Conservation (phyloP, 1,139 yeast species). For the Arxiozyma bovina region DNA sequence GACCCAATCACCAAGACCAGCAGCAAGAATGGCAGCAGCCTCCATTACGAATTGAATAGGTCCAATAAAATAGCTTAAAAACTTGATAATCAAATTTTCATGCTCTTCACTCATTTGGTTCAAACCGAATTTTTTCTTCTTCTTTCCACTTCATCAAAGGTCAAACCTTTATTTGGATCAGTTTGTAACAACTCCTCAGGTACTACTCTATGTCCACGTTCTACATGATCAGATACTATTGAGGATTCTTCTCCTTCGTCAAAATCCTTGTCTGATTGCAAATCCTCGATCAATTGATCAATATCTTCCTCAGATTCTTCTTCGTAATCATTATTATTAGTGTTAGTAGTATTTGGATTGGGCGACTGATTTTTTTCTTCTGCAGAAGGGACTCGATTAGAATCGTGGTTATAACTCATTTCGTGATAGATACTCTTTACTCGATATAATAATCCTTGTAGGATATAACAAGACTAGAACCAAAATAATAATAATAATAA, state of each 20-base stretch:
- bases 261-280: constrained; percentile 68
- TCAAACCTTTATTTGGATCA: constrained; percentile 69
- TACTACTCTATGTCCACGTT: constrained; percentile 46
- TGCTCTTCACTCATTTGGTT: constrained; percentile 91
- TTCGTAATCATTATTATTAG: not conserved
- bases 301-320: constrained; percentile 52
- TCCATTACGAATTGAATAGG: constrained; percentile 98
- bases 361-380: not conserved
- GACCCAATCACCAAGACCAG: constrained; percentile 97
- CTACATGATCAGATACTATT: constrained; percentile 31
- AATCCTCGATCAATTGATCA: constrained; percentile 76
- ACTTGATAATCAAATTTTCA: constrained; percentile 73
- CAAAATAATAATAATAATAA: too few species aligned
- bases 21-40: constrained; percentile 93
- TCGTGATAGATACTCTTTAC: not conserved
- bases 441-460: not conserved
- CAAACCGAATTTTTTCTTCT: constrained; percentile 89
- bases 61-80: constrained; percentile 86
- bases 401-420: not conserved
- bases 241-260: constrained; percentile 42
- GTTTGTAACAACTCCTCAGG: constrained; percentile 87
- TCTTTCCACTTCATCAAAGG: constrained; percentile 66
- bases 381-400: not conserved
- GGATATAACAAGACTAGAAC: not conserved
- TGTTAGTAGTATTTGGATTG: not conserved